Evolutionary conservation across 2,329 filamentous ascomycete genomes (phyloP).

Genomic region (Pseudovirgaria hyperparasitica): DNA sequence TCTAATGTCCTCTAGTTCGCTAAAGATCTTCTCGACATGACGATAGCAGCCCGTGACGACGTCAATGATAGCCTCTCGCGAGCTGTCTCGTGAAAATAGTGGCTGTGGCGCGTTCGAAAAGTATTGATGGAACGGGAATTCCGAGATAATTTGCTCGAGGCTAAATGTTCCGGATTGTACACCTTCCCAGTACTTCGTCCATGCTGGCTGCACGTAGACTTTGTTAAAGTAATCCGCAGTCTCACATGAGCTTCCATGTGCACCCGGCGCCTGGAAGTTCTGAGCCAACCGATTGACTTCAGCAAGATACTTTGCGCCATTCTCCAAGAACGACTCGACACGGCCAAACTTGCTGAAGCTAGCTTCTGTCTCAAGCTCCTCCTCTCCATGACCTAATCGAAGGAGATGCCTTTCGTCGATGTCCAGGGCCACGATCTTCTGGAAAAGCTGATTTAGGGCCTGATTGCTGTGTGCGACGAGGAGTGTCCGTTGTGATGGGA

Average conservation of each 20-base stretch:
- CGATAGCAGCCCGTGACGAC: constrained; percentile 74
- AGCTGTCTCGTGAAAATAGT: constrained; percentile 56
- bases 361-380: constrained; percentile 73
- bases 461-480: constrained; percentile 96
- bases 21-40: constrained; percentile 82
- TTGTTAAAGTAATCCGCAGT: constrained; percentile 94
- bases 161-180: constrained; percentile 44
- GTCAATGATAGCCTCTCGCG: constrained; percentile 58
- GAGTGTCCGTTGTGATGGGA: constrained; percentile 80
- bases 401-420: constrained; percentile 92
- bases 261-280: constrained; percentile 76
- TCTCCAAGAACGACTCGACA: constrained; percentile 89
- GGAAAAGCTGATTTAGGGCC: constrained; percentile 91
- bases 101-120: constrained; percentile 81
- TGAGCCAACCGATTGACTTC: constrained; percentile 79
- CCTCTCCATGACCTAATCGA: constrained; percentile 86
- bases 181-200: constrained; percentile 69
- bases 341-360: constrained; percentile 91
- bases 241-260: constrained; percentile 93
- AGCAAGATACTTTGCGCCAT: constrained; percentile 61
- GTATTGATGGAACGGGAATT: constrained; percentile 80
- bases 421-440: constrained; percentile 91
- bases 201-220: constrained; percentile 79
- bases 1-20: constrained; percentile 80
- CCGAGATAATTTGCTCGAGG: constrained; percentile 49